phyloP scores from a whole-genome alignment of 306 rosid genomes.

The Dalbergia oliveri region DNA sequence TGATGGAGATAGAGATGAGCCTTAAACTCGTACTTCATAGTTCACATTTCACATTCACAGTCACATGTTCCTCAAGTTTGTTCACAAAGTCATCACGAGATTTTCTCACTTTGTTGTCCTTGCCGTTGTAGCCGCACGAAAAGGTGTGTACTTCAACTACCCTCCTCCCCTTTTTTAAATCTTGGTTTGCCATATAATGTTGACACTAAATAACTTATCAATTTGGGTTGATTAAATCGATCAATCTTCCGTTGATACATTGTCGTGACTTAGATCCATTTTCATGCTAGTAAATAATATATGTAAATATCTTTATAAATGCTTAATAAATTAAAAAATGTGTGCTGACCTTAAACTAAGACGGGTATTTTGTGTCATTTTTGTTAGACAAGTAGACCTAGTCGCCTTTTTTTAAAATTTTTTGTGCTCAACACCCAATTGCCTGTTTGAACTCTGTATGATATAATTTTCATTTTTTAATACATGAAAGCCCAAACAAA shows the following conservation, averaged over 20 bases:
- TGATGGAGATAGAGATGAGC: not conserved
- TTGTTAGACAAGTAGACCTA: not conserved
- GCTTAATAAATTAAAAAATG: too few species aligned
- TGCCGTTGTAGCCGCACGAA: slow-evolving; percentile 54
- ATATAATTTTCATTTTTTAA: not conserved
- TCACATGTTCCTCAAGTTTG: slow-evolving; percentile 51
- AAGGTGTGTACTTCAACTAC: slow-evolving; percentile 31
- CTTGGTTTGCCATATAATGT: not conserved
- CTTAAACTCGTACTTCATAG: not conserved
- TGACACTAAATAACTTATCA: not conserved
- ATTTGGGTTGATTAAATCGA: too few species aligned
- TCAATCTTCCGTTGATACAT: too few species aligned
- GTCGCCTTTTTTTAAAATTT: too few species aligned
- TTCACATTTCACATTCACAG: not conserved
- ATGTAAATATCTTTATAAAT: too few species aligned
- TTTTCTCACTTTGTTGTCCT: slow-evolving; percentile 29
- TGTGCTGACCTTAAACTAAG: too few species aligned
- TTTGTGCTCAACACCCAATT: not conserved
- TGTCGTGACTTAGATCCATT: too few species aligned
- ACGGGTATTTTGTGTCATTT: not conserved
- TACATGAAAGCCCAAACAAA: not conserved
- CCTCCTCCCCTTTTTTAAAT: not conserved
- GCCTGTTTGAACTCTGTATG: not conserved
- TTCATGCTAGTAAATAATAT: too few species aligned
- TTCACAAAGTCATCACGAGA: slow-evolving; percentile 47